These are phyloP conservation scores for Hypoxylon crocopeplum DNA, from an alignment of 495 filamentous ascomycete genomes.

Conservation along the genomic window DNA sequence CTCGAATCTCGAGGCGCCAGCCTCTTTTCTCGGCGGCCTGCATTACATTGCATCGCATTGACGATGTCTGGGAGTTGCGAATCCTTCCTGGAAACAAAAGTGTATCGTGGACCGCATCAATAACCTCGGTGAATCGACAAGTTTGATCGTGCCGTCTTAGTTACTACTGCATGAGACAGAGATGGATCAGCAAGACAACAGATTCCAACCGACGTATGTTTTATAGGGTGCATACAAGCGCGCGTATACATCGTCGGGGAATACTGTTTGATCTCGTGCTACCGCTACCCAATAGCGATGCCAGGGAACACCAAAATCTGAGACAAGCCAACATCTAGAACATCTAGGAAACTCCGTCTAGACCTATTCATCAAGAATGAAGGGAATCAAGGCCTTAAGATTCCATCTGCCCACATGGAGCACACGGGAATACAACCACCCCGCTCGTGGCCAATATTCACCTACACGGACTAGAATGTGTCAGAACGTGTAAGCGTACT, in stretches of 20 bases:
- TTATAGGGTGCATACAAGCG: constrained; percentile 13
- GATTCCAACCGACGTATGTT: not conserved
- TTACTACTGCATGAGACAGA: not conserved
- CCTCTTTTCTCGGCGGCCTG: constrained; percentile 1
- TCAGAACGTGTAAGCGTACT: too few relatives aligned
- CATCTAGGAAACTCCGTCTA: too few relatives aligned
- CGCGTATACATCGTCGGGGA: not conserved
- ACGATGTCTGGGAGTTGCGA: not conserved
- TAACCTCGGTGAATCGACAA: not conserved
- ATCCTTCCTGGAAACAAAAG: too few relatives aligned
- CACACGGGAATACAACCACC: too few relatives aligned
- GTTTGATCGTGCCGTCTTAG: not conserved
- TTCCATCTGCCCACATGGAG: too few relatives aligned
- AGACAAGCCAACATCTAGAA: too few relatives aligned
- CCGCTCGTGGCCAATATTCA: too few relatives aligned
- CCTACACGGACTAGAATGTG: too few relatives aligned
- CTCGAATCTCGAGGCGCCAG: constrained; percentile 7
- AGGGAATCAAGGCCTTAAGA: too few relatives aligned
- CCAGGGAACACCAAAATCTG: too few relatives aligned
- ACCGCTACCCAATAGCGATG: not conserved
- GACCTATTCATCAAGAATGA: too few relatives aligned
- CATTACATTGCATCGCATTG: not conserved
- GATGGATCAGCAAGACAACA: not conserved
- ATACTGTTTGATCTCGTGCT: not conserved
- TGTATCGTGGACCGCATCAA: not conserved